Conservation (phyloP, 345 rosid genomes). For the Citrus trifoliata region DNA sequence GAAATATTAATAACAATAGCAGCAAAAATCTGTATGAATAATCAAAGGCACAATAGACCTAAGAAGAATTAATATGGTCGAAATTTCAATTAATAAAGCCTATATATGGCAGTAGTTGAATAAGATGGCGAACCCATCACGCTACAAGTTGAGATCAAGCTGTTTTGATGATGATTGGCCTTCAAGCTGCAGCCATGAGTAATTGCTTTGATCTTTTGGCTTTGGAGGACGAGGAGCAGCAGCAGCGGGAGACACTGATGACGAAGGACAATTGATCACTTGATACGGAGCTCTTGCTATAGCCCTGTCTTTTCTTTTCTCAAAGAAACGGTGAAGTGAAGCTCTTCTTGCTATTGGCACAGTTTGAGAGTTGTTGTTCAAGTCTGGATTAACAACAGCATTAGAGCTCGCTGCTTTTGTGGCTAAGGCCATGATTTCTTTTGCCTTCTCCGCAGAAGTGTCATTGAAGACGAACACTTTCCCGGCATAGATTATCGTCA, state of each 20-base stretch:
- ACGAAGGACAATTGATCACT: conserved; percentile 16
- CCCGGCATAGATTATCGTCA: conserved; percentile 69
- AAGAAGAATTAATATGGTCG: no score
- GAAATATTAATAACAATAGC: no score
- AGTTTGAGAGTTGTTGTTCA: neutral
- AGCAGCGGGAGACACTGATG: conserved; percentile 1
- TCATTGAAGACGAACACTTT: conserved; percentile 43
- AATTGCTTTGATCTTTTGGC: conserved; percentile 22
- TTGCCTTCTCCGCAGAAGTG: conserved; percentile 53
- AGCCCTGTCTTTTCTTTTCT: conserved; percentile 72
- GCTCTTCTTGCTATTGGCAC: conserved; percentile 25
- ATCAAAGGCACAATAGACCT: neutral
- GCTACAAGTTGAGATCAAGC: conserved; percentile 52
- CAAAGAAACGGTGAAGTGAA: conserved; percentile 67
- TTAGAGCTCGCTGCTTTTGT: conserved; percentile 13
- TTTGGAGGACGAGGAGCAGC: conserved; percentile 11
- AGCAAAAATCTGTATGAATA: neutral
- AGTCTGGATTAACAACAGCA: neutral
- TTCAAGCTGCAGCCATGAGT: conserved; percentile 17
- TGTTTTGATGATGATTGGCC: conserved; percentile 33
- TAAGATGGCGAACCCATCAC: neutral
- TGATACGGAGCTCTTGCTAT: conserved; percentile 70
- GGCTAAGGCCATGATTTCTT: conserved; percentile 48
- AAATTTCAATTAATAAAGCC: neutral
- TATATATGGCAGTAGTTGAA: neutral